Conservation (phyloP, 2,329 filamentous ascomycete genomes). For the Chalara sp. region DNA sequence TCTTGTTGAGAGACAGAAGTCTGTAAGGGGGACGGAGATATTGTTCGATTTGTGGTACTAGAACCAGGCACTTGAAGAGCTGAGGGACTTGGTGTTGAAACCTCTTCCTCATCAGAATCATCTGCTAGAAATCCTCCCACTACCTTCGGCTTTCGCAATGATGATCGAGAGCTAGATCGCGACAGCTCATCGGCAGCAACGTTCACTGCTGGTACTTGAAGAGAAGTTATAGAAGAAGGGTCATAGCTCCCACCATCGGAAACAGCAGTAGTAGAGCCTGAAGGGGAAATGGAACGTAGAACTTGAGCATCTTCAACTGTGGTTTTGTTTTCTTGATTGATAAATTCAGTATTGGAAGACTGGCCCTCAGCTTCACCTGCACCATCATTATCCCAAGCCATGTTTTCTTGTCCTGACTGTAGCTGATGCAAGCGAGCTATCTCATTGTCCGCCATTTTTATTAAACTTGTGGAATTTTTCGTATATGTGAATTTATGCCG, state of each 20-base stretch:
- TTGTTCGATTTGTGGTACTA: slow-evolving; percentile 20
- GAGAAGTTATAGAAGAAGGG: slow-evolving; percentile 24
- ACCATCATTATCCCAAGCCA: slow-evolving; percentile 23
- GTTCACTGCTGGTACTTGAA: slow-evolving; percentile 18
- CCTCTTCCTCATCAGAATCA: slow-evolving; percentile 29
- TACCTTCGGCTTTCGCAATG: slow-evolving; percentile 25
- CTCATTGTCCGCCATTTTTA: slow-evolving; percentile 28
- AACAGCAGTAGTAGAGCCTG: slow-evolving; percentile 22
- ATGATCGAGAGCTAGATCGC: slow-evolving; percentile 26
- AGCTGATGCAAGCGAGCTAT: slow-evolving; percentile 30
- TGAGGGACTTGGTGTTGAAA: slow-evolving; percentile 15
- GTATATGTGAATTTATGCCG: too few relatives aligned
- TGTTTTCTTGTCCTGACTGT: slow-evolving; percentile 27
- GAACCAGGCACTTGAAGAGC: slow-evolving; percentile 19
- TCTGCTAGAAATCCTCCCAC: slow-evolving; percentile 29
- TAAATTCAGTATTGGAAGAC: slow-evolving; percentile 30
- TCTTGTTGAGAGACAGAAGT: slow-evolving; percentile 22
- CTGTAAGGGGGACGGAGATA: slow-evolving; percentile 25
- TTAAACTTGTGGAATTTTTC: not conserved
- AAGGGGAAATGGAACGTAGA: slow-evolving; percentile 29
- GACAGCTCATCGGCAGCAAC: slow-evolving; percentile 22
- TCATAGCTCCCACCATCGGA: slow-evolving; percentile 27
- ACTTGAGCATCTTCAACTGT: slow-evolving; percentile 30
- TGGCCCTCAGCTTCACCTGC: slow-evolving; percentile 21
- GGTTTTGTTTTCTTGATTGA: slow-evolving; percentile 28